These are phyloP conservation scores for Penicillium alfredii DNA, from an alignment of 495 filamentous ascomycete genomes.

Conservation along the genomic window DNA sequence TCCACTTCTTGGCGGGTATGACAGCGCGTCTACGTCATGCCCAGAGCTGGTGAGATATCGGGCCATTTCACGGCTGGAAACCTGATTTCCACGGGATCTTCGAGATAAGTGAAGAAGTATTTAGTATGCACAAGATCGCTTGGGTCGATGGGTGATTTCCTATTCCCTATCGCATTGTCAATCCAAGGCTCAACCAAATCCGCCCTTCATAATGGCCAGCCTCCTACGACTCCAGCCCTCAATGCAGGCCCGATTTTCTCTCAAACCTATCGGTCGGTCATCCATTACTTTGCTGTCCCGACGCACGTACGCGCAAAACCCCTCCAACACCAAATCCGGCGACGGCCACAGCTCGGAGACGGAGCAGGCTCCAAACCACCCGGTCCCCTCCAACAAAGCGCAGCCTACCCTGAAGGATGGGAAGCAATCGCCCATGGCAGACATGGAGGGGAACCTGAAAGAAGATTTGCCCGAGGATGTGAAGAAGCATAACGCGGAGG, in stretches of 20 bases:
- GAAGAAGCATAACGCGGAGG: constrained; percentile 34
- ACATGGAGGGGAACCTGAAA: constrained; percentile 22
- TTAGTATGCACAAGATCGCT: no score
- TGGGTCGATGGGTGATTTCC: no score
- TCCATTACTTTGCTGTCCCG: not conserved
- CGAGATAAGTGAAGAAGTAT: no score
- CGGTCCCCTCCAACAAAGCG: constrained; percentile 35
- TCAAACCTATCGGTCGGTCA: not conserved
- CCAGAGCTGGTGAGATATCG: no score
- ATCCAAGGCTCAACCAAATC: no score
- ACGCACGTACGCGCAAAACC: constrained; percentile 8
- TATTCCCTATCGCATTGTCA: no score
- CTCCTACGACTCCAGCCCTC: not conserved
- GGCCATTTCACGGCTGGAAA: no score
- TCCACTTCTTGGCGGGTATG: no score
- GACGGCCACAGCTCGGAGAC: not conserved
- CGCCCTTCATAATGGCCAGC: not conserved
- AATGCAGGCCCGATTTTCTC: not conserved
- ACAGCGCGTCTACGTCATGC: no score
- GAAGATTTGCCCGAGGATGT: constrained; percentile 34
- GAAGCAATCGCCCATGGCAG: constrained; percentile 26
- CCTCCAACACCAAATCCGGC: not conserved
- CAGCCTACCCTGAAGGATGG: constrained; percentile 32
- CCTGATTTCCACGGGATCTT: no score
- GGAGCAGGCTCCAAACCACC: no score